Base-by-base conservation (phyloP, 108 stramenopile species). In the Cyclotella cryptica region DNA sequence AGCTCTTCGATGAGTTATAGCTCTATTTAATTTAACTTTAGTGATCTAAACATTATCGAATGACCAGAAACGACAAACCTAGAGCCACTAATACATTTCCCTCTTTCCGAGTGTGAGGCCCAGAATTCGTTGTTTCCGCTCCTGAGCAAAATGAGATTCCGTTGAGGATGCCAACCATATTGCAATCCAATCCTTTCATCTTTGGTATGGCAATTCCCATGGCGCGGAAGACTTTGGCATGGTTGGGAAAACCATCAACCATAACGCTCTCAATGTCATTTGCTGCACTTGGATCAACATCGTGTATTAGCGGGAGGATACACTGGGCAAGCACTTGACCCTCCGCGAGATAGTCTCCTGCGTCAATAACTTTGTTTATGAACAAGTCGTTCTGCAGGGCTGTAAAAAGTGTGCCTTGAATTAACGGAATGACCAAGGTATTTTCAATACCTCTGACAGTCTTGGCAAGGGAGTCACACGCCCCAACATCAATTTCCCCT, bases 341-440 rank as follows among this genome's bases (percentile, higher is more conserved):
- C 41, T 88, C 69, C 15, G 84, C 85, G 7, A 89, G 83, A 42
- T 69, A 49, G 47, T 79, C 43, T 60, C 41, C 18, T 19, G 47
- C 30, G 49, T 51, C 24, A 28, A 41, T 65, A 42, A 64, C 28
- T 51, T 40, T 64, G 0, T 46, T 72, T 24, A 27, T 59, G 62
- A 73, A 69, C 64, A 74, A 52, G 19, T 77, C 73, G 58, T 84
- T 86, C 28, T 66, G 59, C 41, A 81, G 18, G 26, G 84, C 75
- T 52, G 66, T 68, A 28, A 69, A 78, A 19, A 95, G 76, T 26
- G 87, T 76, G 24, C 86, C 89, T 82, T 95, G 92, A 57, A 95
- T 91, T 19, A 92, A 47, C 10, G 90, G 90, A 47, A 90, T 79
- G 24, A 84, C 60, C 9, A 93, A 65, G 18, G 88, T 65, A 49